phyloP scores from a whole-genome alignment of 495 filamentous ascomycete species.

The Penicillium ochrochloron region DNA sequence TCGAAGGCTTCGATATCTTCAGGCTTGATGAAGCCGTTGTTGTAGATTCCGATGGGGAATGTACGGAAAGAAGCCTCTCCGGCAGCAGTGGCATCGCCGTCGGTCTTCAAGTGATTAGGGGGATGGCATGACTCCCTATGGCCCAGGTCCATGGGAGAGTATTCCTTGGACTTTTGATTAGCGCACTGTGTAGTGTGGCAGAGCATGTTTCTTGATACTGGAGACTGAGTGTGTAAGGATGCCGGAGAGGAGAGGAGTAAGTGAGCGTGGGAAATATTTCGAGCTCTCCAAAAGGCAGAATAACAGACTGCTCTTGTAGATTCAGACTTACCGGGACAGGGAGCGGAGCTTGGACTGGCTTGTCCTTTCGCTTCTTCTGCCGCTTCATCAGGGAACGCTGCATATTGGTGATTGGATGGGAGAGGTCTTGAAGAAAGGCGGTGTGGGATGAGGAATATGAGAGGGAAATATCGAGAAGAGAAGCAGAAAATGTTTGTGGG shows the following conservation, averaged over 20 bases:
- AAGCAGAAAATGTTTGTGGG: background rate
- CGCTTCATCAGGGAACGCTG: conserved; percentile 2
- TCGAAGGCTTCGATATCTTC: conserved; percentile 19
- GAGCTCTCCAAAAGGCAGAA: background rate
- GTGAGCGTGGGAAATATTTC: background rate
- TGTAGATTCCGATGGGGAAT: background rate
- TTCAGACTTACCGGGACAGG: background rate
- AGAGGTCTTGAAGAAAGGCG: background rate
- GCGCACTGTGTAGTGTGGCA: background rate
- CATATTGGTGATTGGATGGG: conserved; percentile 1
- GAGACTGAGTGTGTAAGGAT: background rate
- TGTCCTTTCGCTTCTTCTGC: conserved; percentile 2
- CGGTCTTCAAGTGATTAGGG: background rate
- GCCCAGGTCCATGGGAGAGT: background rate
- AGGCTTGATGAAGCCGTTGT: background rate
- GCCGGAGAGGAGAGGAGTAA: background rate
- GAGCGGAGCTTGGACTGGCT: background rate
- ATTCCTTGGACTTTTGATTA: conserved; percentile 1
- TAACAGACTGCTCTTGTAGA: background rate
- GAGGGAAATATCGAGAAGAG: background rate
- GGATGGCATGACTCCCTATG: conserved; percentile 3
- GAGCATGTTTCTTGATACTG: background rate
- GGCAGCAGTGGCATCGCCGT: background rate
- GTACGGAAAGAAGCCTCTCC: background rate
- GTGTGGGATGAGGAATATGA: background rate